These are phyloP conservation scores for Calonectria honghensis DNA, from an alignment of 2,329 filamentous ascomycete genomes.

Conservation along the genomic window DNA sequence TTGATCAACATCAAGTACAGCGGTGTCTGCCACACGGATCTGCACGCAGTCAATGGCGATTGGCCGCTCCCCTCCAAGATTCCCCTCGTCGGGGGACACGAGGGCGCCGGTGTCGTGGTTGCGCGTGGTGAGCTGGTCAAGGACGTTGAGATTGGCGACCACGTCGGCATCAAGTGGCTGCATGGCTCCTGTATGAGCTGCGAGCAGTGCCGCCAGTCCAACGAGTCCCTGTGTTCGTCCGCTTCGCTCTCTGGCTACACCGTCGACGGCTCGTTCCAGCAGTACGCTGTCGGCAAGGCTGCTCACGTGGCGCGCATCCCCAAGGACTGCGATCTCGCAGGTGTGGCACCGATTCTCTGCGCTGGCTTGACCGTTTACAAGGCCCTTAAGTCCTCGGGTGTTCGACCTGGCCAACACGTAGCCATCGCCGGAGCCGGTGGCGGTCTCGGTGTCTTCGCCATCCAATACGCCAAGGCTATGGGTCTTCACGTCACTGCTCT, in stretches of 20 bases:
- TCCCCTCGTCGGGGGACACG: conserved; percentile 86
- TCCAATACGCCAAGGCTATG: conserved; percentile 93
- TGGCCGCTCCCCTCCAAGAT: conserved; percentile 88
- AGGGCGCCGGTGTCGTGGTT: conserved; percentile 87
- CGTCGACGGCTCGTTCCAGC: conserved; percentile 91
- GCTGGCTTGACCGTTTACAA: conserved; percentile 91
- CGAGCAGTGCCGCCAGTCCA: conserved; percentile 84
- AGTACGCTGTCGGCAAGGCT: conserved; percentile 89
- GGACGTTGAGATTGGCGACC: conserved; percentile 86
- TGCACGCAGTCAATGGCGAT: conserved; percentile 85
- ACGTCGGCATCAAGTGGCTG: conserved; percentile 92
- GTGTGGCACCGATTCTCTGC: conserved; percentile 86
- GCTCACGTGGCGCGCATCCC: conserved; percentile 87
- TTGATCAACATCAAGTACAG: conserved; percentile 91
- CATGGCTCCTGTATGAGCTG: conserved; percentile 89
- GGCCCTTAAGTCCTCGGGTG: conserved; percentile 85
- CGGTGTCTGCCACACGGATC: conserved; percentile 92
- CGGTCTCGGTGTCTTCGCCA: conserved; percentile 83
- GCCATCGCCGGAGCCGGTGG: conserved; percentile 90
- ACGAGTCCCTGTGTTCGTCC: conserved; percentile 87
- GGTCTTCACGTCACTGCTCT: conserved; percentile 85
- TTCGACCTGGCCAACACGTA: conserved; percentile 82
- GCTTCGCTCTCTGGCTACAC: conserved; percentile 89
- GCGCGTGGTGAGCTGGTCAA: conserved; percentile 83
- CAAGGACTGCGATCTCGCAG: conserved; percentile 82